Percentiles rank a stretch among this genome's conserved stretches.
Conservation (phyloP, 352 stramenopile genomes). For the Phytophthora pluvialis region DNA sequence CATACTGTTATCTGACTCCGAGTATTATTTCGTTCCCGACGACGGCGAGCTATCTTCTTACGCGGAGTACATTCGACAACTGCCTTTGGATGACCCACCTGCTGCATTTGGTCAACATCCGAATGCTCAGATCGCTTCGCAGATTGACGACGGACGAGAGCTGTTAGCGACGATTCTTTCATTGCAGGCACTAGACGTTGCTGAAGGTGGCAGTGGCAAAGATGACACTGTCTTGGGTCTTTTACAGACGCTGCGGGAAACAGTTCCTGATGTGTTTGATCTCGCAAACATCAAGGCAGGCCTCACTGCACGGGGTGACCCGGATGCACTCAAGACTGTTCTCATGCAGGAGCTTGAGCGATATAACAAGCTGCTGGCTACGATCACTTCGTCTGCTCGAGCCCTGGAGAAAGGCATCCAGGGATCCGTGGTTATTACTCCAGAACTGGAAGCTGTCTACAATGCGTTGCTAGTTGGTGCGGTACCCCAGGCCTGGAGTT, state of each 20-base stretch:
- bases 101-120: constrained; percentile 95
- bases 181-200: constrained; percentile 86
- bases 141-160: constrained; percentile 93
- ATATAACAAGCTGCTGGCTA: constrained; percentile 91
- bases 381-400: constrained; percentile 80
- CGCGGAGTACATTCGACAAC: constrained; percentile 90
- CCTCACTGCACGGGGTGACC: constrained; percentile 78
- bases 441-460: constrained; percentile 94
- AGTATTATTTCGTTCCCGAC: constrained; percentile 94
- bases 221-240: constrained; percentile 91
- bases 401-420: constrained; percentile 93
- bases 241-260: constrained; percentile 81
- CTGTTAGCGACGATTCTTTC: constrained; percentile 92
- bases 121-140: constrained; percentile 95
- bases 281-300: constrained; percentile 74
- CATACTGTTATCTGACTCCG: constrained; percentile 85
- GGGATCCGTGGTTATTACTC: constrained; percentile 95
- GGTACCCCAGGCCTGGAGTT: constrained; percentile 92
- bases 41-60: constrained; percentile 91
- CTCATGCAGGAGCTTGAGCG: constrained; percentile 95
- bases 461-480: constrained; percentile 88
- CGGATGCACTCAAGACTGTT: constrained; percentile 94
- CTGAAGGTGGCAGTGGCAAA: constrained; percentile 83
- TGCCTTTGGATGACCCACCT: constrained; percentile 92
- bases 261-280: constrained; percentile 93